Evolutionary conservation across 2,329 filamentous ascomycete species (phyloP).

Genomic region (Xylaria sp.): DNA sequence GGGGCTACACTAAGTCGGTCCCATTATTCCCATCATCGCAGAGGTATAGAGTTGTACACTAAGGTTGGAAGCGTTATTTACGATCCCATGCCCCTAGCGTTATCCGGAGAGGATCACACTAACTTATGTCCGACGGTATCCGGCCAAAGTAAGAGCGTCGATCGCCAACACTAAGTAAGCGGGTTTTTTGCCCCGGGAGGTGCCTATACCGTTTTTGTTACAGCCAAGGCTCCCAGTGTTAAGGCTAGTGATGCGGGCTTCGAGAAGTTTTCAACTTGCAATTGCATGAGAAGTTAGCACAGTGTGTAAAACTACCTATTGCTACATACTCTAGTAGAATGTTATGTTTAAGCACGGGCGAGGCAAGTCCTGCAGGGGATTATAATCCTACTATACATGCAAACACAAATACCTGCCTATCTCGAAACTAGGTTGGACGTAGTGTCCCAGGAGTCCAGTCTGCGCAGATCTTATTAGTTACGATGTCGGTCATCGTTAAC

Average conservation of each 20-base stretch:
- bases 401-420: not conserved
- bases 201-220: not conserved
- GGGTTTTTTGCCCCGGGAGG: not conserved
- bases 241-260: not conserved
- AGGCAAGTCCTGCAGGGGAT: not conserved
- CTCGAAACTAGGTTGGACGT: not conserved
- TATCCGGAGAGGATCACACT: slow-evolving; percentile 2
- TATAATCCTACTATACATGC: not conserved
- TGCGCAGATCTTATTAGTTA: not conserved
- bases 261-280: not conserved
- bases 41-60: not conserved
- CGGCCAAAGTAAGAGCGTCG: not conserved
- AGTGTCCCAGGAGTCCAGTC: not conserved
- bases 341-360: not conserved
- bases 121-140: not conserved
- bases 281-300: not conserved
- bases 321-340: not conserved
- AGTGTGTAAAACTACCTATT: not conserved
- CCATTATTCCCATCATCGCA: slow-evolving; percentile 4
- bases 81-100: not conserved
- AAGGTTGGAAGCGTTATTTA: not conserved
- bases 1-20: not conserved
- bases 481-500: not conserved
- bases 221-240: not conserved
- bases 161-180: not conserved